Evolutionary conservation across 352 stramenopile species (phyloP), one percentile per base, ranked within the genome.

Genomic region (Pythium angustatum): DNA sequence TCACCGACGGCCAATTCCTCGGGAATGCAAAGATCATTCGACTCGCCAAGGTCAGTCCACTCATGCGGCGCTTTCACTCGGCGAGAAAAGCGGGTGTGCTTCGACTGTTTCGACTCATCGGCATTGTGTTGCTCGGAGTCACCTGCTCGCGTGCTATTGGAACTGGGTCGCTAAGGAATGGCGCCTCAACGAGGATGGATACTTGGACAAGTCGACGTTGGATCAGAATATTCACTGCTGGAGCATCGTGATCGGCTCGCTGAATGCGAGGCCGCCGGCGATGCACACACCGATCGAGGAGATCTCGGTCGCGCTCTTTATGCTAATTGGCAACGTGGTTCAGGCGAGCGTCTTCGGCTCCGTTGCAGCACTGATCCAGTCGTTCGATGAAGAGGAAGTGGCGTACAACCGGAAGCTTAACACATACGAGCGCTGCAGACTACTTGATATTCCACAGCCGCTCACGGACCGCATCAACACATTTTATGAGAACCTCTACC

Each of bases 401-500:
- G 71, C 75, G n/a, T 91, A 91, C 64, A 87, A 87, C 67, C 81
- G 87, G 55, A 91, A 91, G 49, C 70, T 89, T 43, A 72, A 64
- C 5, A 86, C 78, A 3, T 87, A 78, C 31, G 82, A 91, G 50
- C 76, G 82, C 0, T 91, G 82, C 69, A 74, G 71, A 12, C 88
- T 91, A 40, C 68, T 91, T 3, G 82, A 76, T 31, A 91, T 91
- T 57, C 75, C 82, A 0, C 75, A 87, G 49, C 63, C 60, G 15
- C 68, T 91, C 5, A 58, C 71, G 1, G 68, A 72, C 8, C 79
- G 82, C 14, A 91, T 91, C 62, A 77, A 81, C 24, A 76, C 77
- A 3, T 91, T 85, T 58, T 91, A 89, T 31, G 79, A 91, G 53
- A 82, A 88, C 57, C 47, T 91, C n/a, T 91, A 86, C 64, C 71